Base-by-base conservation (phyloP, 2,329 filamentous ascomycete genomes). In the Diaporthe nobilis region DNA sequence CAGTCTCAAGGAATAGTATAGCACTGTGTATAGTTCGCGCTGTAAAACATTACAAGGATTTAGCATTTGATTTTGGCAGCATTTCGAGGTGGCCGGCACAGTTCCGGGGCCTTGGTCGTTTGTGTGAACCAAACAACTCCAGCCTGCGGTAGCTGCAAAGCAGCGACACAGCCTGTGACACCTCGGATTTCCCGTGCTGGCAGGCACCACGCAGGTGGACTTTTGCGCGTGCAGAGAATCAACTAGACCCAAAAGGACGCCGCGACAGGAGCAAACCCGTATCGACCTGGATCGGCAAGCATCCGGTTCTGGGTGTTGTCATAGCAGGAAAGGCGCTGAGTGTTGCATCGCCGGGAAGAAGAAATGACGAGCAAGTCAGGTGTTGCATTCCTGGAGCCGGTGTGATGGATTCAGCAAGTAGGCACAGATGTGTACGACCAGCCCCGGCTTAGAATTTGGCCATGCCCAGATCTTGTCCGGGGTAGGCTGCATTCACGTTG, bases 321-420 rank as follows among this genome's bases (percentile, higher is more conserved):
- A 53, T 53, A 12, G 42, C 22, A 53, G 12, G 13, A 47, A 9
- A 25, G 20, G 57, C 44, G 44, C 49, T 2, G 28, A 53, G 57
- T 37, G 47, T 63, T 63, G 71, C 71, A 63, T 71, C 37, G 37
- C 25, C 44, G 44, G 34, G 34, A 28, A 55, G 28, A 39, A 34
- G 20, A 49, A 65, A 71, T 28, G n/a, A 28, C 17, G 31, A 55
- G 28, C 53, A 58, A 34, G 65, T 74, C 72, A 74, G 68, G 17
- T 49, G 72, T 31, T 74, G 39, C 39, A 28, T 34, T 58, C 42
- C 53, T 25, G 42, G 28, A 58, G 55, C 65, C 72, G 72, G 72
- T 74, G 72, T 71, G 65, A 74, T 47, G 42, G 20, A 70, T 55
- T 31, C 47, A 65, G 39, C 37, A 58, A 37, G 22, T 37, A 74